Conservation (phyloP, 345 rosid species). For the Citrus glauca region DNA sequence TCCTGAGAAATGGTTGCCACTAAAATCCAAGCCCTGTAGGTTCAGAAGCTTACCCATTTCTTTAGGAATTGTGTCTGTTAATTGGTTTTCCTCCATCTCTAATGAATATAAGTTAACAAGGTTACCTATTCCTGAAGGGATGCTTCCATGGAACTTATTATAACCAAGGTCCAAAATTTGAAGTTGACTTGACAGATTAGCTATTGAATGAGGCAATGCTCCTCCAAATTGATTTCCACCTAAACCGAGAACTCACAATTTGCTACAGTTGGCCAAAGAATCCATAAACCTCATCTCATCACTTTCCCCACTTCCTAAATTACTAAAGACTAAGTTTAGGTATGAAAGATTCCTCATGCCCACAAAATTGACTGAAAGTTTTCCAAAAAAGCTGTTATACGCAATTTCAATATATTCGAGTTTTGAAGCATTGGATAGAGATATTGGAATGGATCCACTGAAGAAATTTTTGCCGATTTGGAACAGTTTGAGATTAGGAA, state of each 20-base stretch:
- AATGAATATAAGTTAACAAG: background rate
- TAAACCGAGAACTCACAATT: background rate
- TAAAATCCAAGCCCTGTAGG: fast-evolving
- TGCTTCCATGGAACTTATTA: conserved; percentile 4
- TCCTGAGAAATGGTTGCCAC: background rate
- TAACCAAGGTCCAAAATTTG: background rate
- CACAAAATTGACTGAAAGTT: no score
- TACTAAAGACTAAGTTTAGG: no score
- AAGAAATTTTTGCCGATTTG: no score
- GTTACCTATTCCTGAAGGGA: conserved; percentile 9
- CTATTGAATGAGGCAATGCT: background rate
- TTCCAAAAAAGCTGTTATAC: no score
- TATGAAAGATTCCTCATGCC: no score
- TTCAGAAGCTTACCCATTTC: background rate
- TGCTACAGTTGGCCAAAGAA: no score
- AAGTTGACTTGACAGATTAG: conserved; percentile 5
- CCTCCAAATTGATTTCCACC: background rate
- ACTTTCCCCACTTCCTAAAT: no score
- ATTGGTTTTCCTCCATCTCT: background rate
- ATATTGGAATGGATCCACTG: no score
- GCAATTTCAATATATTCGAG: no score
- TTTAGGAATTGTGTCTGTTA: background rate
- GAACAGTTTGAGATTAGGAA: no score
- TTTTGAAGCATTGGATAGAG: no score
- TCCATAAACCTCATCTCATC: no score